Evolutionary conservation across 768 basidiomycete genomes (phyloP).

Genomic region (Auricularia sp.): DNA sequence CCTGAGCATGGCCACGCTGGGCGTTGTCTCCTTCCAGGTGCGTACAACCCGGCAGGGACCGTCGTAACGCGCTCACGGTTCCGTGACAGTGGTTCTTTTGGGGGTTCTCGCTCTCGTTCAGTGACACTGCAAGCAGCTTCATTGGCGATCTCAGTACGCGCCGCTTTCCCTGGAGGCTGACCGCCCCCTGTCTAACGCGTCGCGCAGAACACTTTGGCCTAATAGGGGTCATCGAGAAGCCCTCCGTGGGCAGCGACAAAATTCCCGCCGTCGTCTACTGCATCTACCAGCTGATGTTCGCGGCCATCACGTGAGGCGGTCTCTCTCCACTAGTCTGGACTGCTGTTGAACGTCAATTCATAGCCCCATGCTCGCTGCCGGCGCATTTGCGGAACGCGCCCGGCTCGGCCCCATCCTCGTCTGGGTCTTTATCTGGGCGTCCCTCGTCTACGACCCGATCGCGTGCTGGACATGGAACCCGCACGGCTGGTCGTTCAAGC

Average conservation of each 20-base stretch:
- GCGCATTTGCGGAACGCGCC: constrained; percentile 72
- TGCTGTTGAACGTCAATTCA: neutral
- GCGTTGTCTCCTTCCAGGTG: constrained; percentile 59
- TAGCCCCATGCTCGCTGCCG: neutral
- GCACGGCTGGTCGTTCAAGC: constrained; percentile 77
- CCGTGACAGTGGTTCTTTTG: constrained; percentile 70
- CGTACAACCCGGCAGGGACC: neutral
- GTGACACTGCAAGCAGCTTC: constrained; percentile 65
- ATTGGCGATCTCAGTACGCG: constrained; percentile 54
- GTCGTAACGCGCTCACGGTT: constrained; percentile 4
- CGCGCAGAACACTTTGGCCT: constrained; percentile 55
- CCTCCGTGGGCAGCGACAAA: constrained; percentile 69
- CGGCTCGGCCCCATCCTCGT: constrained; percentile 73
- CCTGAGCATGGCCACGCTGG: constrained; percentile 64
- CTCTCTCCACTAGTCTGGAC: neutral
- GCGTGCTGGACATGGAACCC: constrained; percentile 78
- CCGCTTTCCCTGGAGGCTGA: neutral
- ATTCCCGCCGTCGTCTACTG: constrained; percentile 77
- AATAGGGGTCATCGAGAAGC: constrained; percentile 54
- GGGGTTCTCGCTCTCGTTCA: constrained; percentile 86
- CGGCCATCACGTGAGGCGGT: constrained; percentile 46
- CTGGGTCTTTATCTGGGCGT: constrained; percentile 76
- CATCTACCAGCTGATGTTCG: constrained; percentile 84
- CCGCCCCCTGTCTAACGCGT: neutral
- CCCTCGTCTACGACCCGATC: constrained; percentile 78